A percentile compares a stretch with the other conserved stretches of the same genome.
Evolutionary conservation across 2,329 filamentous ascomycete species (phyloP).

Genomic region (Penicillium sp.): DNA sequence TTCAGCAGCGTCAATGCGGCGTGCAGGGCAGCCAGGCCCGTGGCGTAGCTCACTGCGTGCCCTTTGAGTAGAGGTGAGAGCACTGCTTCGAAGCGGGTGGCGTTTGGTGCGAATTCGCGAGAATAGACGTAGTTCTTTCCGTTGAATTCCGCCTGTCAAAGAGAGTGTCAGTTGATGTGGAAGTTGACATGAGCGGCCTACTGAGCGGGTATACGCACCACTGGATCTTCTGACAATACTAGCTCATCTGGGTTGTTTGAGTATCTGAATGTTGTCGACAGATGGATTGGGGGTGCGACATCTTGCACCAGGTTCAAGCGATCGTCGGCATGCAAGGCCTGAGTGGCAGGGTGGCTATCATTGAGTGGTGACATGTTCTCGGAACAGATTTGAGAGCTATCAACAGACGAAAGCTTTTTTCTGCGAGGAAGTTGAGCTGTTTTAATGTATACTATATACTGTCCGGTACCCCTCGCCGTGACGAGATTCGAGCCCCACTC

Average conservation of each 20-base stretch:
- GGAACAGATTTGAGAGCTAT: too few relatives aligned
- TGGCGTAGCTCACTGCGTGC: slow-evolving; percentile 74
- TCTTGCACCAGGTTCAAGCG: slow-evolving; percentile 71
- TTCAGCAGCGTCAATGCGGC: slow-evolving; percentile 79
- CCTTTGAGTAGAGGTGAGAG: slow-evolving; percentile 68
- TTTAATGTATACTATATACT: neutral
- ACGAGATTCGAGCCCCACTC: slow-evolving; percentile 15
- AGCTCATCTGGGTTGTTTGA: slow-evolving; percentile 68
- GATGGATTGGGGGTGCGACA: slow-evolving; percentile 84
- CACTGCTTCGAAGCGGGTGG: slow-evolving; percentile 80
- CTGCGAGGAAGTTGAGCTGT: neutral
- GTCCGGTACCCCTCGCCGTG: too few relatives aligned
- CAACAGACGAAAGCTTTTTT: too few relatives aligned
- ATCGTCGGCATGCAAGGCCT: slow-evolving; percentile 79
- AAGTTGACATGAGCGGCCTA: neutral
- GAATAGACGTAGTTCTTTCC: slow-evolving; percentile 73
- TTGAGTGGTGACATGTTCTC: slow-evolving; percentile 21
- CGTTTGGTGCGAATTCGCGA: slow-evolving; percentile 75
- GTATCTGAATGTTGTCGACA: slow-evolving; percentile 90
- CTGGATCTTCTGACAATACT: slow-evolving; percentile 50
- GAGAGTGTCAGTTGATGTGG: neutral
- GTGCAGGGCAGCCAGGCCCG: slow-evolving; percentile 84
- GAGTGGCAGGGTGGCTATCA: slow-evolving; percentile 48
- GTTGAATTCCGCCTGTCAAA: slow-evolving; percentile 24
- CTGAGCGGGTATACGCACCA: slow-evolving; percentile 48